Base-by-base conservation (phyloP, 2,329 filamentous ascomycete species). In the Xylariaceae sp. region DNA sequence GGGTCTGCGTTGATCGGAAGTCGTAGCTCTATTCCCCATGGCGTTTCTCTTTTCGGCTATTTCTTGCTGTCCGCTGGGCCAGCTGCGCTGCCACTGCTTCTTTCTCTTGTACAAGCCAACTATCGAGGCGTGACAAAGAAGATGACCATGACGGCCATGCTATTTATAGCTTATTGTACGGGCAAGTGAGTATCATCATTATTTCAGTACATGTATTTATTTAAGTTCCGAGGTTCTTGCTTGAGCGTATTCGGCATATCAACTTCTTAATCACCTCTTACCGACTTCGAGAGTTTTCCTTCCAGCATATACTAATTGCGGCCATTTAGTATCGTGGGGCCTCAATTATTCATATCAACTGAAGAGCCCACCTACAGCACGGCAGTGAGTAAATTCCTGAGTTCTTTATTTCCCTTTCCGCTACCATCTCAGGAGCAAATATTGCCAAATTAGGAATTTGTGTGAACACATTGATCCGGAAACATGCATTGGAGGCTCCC, bases 101-200 rank as follows among this genome's bases (percentile, higher is more conserved):
- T 85, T 70, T 78, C 82, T 0, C 76, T 85, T 0, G 78, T 84
- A 2, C 79, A 82, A 65, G 75, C 79, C 16, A 85, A 85, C 65
- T 82, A 79, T 61, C 76, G 78, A 12, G 82, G 82, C 16, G 79
- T 83, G 19, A 83, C 82, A 29, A 85, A 85, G 73, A 85, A 84
- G 69, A 82, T 83, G 76, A 83, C 81, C 6, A 79, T 84, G 52
- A 84, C 80, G 1, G 80, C 80, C 0, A 63, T 85, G 62, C 67
- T 85, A 3, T 84, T 85, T 59, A 65, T 84, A 9, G 78, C 77
- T 2, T 85, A 84, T 61, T 85, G 82, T 50, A 69, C 75, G 1
- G 82, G 82, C 1, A 85, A 85, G 60, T 62, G 56, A 16, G 60
- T 60, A 51, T 46, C 20, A 12, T 40, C 1, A 23, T 16, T 16